Base-by-base conservation (phyloP, 2,329 filamentous ascomycete genomes). In the Zymoseptoria passerinii region DNA sequence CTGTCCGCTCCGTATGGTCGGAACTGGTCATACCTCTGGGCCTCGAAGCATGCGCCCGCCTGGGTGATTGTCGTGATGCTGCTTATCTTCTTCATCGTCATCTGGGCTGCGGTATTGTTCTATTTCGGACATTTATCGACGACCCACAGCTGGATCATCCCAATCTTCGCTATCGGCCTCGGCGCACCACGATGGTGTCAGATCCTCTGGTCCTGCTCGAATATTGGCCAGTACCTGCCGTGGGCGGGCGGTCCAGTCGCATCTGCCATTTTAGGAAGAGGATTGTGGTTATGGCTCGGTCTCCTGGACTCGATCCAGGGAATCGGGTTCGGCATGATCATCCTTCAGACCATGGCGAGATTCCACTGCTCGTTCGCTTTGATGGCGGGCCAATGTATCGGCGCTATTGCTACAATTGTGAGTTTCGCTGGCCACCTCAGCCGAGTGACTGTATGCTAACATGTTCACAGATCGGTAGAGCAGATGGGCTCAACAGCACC, bases 221-320 rank as follows among this genome's bases (percentile, higher is more conserved):
- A 80, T 9, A 80, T 85, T 60, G 85, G 83, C 3, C 74, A 79
- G 28, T 87, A 81, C 67, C 71, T 88, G 1, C 85, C 85, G 2
- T 87, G 84, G 84, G 81, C 81, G 6, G 81, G 81, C 48, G 73
- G 75, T 2, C 78, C 80, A 18, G 71, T 81, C 0, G 76, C 78
- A 7, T 78, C 80, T 2, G 82, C 84, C 0, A 68, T 87, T 0
- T 71, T 83, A 8, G 81, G 81, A 1, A 76, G 84, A 49, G 73
- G 76, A 57, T 71, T 87, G 4, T 87, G 85, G 84, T 76, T 87
- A 9, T 88, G 84, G 84, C 78, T 88, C 0, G 85, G 85, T 48
- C 78, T 86, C 4, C 75, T 87, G 8, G 85, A 88, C 64, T 78
- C 82, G 8, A 73, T 87, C 6, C 85, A 88, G 68, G 83, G 83